Conservation (phyloP, 140 eudicot species). For the Flaveria floridana region DNA sequence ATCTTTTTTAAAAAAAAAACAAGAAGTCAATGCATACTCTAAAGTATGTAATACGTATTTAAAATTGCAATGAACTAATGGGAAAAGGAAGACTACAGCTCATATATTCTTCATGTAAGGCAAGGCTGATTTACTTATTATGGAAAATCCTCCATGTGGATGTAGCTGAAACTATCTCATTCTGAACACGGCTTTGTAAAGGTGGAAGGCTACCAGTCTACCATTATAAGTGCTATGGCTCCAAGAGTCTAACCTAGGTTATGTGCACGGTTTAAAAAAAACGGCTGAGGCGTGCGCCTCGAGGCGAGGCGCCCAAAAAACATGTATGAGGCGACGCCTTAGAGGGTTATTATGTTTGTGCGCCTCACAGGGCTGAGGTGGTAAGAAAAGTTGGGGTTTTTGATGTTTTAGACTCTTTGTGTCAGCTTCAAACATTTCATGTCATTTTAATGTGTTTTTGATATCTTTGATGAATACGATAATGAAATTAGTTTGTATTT, state of each 20-base stretch:
- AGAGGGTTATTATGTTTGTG: too few relatives aligned
- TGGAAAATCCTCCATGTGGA: background rate
- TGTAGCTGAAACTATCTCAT: constrained; percentile 17
- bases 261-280: too few relatives aligned
- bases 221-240: constrained; percentile 19
- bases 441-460: too few relatives aligned
- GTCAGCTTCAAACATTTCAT: too few relatives aligned
- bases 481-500: too few relatives aligned
- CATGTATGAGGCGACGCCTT: too few relatives aligned
- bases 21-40: constrained; percentile 13
- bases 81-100: constrained; percentile 7
- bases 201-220: constrained; percentile 11
- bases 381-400: too few relatives aligned
- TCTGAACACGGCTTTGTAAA: background rate
- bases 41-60: background rate
- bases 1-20: background rate
- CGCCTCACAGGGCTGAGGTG: too few relatives aligned
- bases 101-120: constrained; percentile 8
- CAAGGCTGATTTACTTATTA: background rate
- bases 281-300: too few relatives aligned
- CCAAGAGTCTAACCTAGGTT: background rate
- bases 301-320: too few relatives aligned
- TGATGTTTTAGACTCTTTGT: too few relatives aligned
- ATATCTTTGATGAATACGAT: too few relatives aligned
- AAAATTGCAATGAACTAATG: background rate